Conservation (phyloP, 1,139 yeast species). For the Sugiyamaella japonica region DNA sequence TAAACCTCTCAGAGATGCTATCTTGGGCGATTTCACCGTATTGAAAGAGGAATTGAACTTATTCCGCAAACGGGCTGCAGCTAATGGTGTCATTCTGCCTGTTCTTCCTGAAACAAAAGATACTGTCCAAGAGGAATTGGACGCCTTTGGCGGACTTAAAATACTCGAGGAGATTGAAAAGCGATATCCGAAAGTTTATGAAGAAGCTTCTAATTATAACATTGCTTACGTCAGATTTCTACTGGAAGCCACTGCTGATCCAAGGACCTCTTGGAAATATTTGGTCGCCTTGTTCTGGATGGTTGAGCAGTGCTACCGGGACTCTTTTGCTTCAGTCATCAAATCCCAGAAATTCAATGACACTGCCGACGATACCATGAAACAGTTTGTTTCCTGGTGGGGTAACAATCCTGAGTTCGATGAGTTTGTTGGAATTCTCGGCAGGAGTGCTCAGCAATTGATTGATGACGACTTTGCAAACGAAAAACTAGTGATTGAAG, state of each 20-base stretch:
- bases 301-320: conserved; percentile 18
- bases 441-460: conserved; percentile 1
- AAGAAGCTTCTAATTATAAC: conserved; percentile 13
- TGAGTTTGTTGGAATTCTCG: conserved; percentile 14
- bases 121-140: conserved; percentile 15
- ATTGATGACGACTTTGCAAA: conserved; percentile 1
- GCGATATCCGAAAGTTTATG: background rate
- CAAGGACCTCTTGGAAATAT: conserved; percentile 16
- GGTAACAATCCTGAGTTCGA: conserved; percentile 17
- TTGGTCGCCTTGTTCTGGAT: conserved; percentile 16
- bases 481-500: conserved; percentile 6
- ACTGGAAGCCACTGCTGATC: conserved; percentile 10
- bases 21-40: conserved; percentile 11
- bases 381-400: conserved; percentile 20
- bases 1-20: conserved; percentile 12
- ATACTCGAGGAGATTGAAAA: conserved; percentile 11
- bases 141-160: conserved; percentile 12
- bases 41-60: conserved; percentile 13
- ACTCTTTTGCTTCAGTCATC: conserved; percentile 14
- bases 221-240: conserved; percentile 12
- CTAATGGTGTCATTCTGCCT: conserved; percentile 17
- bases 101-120: conserved; percentile 16
- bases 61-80: conserved; percentile 16
- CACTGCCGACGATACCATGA: conserved; percentile 11
- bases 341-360: conserved; percentile 9